These are phyloP conservation scores for Limtongia smithiae DNA, from an alignment of 805 yeast genomes.

Conservation along the genomic window DNA sequence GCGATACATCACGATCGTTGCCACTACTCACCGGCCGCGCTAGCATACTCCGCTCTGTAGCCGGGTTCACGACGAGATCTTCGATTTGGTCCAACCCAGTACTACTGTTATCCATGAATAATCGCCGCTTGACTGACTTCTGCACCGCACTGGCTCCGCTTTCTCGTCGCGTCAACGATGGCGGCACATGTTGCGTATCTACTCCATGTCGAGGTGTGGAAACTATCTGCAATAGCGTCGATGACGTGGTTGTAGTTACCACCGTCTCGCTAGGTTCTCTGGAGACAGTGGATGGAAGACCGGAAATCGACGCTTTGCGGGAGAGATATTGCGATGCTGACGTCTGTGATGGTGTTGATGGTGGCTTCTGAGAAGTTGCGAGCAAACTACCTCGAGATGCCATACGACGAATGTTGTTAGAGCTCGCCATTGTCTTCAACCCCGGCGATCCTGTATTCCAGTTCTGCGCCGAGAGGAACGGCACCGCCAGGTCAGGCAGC, in stretches of 20 bases:
- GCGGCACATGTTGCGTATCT: no score
- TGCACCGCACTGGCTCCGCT: constrained; percentile 23
- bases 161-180: no score
- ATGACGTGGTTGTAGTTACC: not conserved
- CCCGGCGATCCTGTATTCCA: constrained; percentile 10
- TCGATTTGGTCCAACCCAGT: constrained; percentile 38
- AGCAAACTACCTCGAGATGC: constrained; percentile 17
- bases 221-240: not conserved
- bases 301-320: constrained; percentile 5
- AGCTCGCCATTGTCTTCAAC: constrained; percentile 9
- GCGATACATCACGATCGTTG: no score
- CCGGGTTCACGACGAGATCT: constrained; percentile 28
- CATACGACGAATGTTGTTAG: constrained; percentile 15
- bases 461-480: constrained; percentile 17
- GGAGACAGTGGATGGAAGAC: constrained; percentile 1
- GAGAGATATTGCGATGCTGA: constrained; percentile 5
- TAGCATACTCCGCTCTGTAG: constrained; percentile 13
- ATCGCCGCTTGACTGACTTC: constrained; percentile 23
- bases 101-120: constrained; percentile 34
- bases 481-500: constrained; percentile 1
- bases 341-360: not conserved
- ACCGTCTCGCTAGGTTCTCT: not conserved
- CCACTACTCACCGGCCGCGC: constrained; percentile 1
- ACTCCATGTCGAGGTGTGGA: no score
- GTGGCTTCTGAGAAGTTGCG: constrained; percentile 2